phyloP scores from a whole-genome alignment of 164 flowering plant species.

The Taxillus chinensis region DNA sequence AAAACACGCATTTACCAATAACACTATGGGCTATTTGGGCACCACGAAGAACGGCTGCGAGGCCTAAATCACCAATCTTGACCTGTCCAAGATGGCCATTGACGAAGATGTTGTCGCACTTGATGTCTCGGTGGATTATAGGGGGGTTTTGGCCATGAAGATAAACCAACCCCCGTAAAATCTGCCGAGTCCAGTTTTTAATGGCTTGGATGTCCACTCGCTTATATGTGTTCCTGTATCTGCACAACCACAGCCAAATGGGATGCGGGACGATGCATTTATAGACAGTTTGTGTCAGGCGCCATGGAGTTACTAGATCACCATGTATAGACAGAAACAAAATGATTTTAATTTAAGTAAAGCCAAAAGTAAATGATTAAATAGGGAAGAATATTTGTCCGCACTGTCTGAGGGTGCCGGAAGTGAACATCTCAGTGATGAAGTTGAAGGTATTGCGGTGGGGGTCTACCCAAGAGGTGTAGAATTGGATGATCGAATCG shows the following conservation, averaged over 20 bases:
- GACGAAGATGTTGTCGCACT: slow-evolving; percentile 43
- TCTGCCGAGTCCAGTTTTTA: slow-evolving; percentile 37
- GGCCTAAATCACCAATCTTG: slow-evolving; percentile 45
- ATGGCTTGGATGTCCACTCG: slow-evolving; percentile 29
- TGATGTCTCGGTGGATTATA: slow-evolving; percentile 40
- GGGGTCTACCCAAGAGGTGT: slow-evolving; percentile 38
- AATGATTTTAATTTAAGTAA: too few relatives aligned
- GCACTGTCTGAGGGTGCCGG: slow-evolving; percentile 32
- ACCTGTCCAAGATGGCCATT: slow-evolving; percentile 49
- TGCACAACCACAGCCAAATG: slow-evolving; percentile 4
- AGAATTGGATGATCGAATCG: slow-evolving; percentile 25
- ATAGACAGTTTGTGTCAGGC: too few relatives aligned
- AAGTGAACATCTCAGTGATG: slow-evolving; percentile 43
- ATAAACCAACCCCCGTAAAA: slow-evolving; percentile 33
- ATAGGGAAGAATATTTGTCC: too few relatives aligned
- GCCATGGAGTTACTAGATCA: too few relatives aligned
- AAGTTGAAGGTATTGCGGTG: slow-evolving; percentile 30
- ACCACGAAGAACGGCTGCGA: slow-evolving; percentile 32
- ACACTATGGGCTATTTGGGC: slow-evolving; percentile 31
- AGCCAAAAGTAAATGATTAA: too few relatives aligned
- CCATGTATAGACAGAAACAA: too few relatives aligned
- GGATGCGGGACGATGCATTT: too few relatives aligned
- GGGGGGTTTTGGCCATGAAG: slow-evolving; percentile 38
- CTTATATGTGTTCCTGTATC: slow-evolving; percentile 29
- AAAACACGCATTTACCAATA: slow-evolving; percentile 17